These are phyloP conservation scores for Lachancea cidri DNA, from an alignment of 805 yeast species.

Conservation along the genomic window DNA sequence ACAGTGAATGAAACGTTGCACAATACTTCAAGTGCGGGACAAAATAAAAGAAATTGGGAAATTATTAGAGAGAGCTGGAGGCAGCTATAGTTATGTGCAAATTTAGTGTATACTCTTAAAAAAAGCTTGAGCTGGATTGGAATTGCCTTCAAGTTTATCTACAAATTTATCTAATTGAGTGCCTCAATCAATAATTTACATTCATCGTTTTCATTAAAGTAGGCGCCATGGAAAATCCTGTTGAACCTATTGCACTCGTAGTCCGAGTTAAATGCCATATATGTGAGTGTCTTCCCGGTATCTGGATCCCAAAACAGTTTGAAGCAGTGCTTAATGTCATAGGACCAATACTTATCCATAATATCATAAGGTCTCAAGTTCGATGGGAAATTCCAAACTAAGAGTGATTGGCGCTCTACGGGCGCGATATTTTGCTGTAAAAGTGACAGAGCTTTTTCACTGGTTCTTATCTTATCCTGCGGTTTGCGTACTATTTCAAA, in stretches of 20 bases:
- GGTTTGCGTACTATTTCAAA: slow-evolving; percentile 6
- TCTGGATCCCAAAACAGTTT: slow-evolving; percentile 21
- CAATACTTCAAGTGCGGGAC: slow-evolving; percentile 14
- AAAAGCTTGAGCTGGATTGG: no score
- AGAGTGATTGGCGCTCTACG: slow-evolving; percentile 19
- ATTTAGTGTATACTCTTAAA: no score
- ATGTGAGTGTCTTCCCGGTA: slow-evolving; percentile 20
- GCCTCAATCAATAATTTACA: slow-evolving; percentile 22
- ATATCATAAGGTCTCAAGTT: slow-evolving; percentile 14
- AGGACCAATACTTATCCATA: slow-evolving; percentile 26
- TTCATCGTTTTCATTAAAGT: slow-evolving; percentile 13
- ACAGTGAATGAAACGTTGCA: slow-evolving; percentile 20
- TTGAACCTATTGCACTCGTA: slow-evolving; percentile 48
- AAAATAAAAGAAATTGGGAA: slow-evolving; percentile 42
- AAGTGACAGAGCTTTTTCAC: slow-evolving; percentile 5
- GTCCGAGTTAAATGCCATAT: slow-evolving; percentile 37
- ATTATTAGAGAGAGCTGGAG: slow-evolving; percentile 71
- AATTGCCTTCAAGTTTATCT: no score
- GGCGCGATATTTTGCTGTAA: slow-evolving; percentile 11
- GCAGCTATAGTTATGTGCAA: no score
- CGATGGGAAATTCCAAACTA: slow-evolving; percentile 30
- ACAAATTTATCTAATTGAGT: slow-evolving; percentile 6
- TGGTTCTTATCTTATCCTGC: neutral
- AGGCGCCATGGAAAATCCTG: slow-evolving; percentile 45
- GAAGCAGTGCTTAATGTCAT: slow-evolving; percentile 27